These are phyloP conservation scores for Astrothelium subdiscretum DNA, from an alignment of 495 filamentous ascomycete genomes.

Conservation along the genomic window DNA sequence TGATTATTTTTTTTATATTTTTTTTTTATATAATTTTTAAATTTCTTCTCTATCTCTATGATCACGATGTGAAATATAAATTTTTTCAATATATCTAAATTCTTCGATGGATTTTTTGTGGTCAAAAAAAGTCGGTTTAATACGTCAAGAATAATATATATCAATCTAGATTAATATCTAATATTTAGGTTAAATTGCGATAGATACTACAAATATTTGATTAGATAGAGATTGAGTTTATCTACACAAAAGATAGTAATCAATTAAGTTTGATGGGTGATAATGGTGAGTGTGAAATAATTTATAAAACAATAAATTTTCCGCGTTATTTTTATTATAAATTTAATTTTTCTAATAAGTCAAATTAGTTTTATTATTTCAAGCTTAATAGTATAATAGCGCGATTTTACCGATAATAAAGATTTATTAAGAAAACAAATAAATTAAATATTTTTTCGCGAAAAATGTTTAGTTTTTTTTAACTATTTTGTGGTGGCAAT, in stretches of 20 bases:
- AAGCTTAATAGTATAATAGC: conserved; percentile 4
- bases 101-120: background rate
- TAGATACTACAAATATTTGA: conserved; percentile 1
- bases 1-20: background rate
- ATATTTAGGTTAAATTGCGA: conserved; percentile 3
- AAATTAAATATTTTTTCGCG: background rate
- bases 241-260: background rate
- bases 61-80: conserved; percentile 1
- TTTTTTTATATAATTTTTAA: background rate
- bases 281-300: background rate
- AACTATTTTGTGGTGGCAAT: background rate
- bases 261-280: background rate
- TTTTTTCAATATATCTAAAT: background rate
- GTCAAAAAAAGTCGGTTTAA: background rate
- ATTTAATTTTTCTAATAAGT: background rate
- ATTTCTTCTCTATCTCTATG: background rate
- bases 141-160: background rate
- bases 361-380: background rate
- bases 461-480: background rate
- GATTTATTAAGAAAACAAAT: conserved; percentile 5
- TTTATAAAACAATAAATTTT: conserved; percentile 2
- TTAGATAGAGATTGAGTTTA: conserved; percentile 4
- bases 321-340: background rate
- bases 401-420: background rate
- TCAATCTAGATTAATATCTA: background rate